These are phyloP conservation scores for Oryza rufipogon DNA, from an alignment of 176 grass and related monocot genomes.

Conservation along the genomic window DNA sequence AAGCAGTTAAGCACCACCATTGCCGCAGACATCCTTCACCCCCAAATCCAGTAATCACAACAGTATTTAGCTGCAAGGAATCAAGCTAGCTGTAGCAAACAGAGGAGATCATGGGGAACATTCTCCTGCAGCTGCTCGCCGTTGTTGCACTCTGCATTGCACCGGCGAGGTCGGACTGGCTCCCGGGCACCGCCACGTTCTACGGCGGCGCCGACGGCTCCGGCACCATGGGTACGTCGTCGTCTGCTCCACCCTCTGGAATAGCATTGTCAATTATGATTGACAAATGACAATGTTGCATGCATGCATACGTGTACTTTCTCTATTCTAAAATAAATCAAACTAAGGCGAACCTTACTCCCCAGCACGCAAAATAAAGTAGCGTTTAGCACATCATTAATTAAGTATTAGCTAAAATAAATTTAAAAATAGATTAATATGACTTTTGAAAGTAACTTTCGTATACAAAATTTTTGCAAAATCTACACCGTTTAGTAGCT, in stretches of 20 bases:
- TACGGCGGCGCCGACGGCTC: constrained; percentile 56
- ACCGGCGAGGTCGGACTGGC: constrained; percentile 12
- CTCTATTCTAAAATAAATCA: no score
- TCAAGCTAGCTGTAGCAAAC: neutral
- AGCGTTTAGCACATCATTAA: no score
- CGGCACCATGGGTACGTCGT: constrained; percentile 55
- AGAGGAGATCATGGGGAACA: neutral
- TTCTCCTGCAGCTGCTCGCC: neutral
- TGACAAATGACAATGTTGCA: no score
- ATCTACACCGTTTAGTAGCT: no score
- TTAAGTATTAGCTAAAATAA: no score
- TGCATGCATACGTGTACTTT: no score
- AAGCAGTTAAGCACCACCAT: constrained; percentile 5
- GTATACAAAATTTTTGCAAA: no score
- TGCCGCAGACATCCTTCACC: constrained; percentile 13
- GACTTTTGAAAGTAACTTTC: no score
- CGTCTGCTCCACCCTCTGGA: neutral
- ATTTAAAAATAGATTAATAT: no score
- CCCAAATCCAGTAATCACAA: neutral
- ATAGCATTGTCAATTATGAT: neutral
- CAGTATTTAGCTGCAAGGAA: no score
- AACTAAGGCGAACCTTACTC: no score
- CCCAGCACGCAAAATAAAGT: no score
- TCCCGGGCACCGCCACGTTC: constrained; percentile 43
- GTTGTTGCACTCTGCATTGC: neutral